These are phyloP conservation scores for Backusella luteola DNA, from an alignment of 192 early-diverging fungal genomes.

Conservation along the genomic window DNA sequence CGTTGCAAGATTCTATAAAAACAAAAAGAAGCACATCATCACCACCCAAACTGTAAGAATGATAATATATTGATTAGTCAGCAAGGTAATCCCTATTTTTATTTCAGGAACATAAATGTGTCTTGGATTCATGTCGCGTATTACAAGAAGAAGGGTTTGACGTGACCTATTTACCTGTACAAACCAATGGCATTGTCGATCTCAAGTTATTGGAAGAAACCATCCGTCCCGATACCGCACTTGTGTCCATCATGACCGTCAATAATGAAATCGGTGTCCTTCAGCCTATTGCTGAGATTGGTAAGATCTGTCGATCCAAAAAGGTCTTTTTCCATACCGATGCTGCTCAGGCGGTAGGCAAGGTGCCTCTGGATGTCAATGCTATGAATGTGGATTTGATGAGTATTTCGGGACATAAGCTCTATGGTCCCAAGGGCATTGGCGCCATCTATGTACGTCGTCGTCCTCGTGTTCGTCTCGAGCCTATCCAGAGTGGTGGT, in stretches of 20 bases:
- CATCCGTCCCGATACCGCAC: conserved; percentile 84
- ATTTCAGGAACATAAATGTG: conserved; percentile 94
- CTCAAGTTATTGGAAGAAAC: conserved; percentile 76
- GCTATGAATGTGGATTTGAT: conserved; percentile 93
- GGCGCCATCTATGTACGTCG: conserved; percentile 93
- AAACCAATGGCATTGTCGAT: conserved; percentile 79
- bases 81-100: not conserved
- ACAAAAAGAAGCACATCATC: conserved; percentile 93
- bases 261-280: conserved; percentile 99
- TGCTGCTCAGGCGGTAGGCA: conserved; percentile 94
- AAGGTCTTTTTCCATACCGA: conserved; percentile 98
- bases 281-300: conserved; percentile 91
- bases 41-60: conserved; percentile 80
- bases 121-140: conserved; percentile 93
- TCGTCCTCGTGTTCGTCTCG: conserved; percentile 89
- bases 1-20: conserved; percentile 92
- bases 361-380: conserved; percentile 91
- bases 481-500: conserved; percentile 89
- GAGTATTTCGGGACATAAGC: conserved; percentile 95
- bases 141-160: conserved; percentile 94
- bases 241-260: conserved; percentile 96
- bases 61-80: no score
- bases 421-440: conserved; percentile 98
- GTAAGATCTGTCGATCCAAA: conserved; percentile 76
- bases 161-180: conserved; percentile 91